A percentile compares a stretch with the other conserved stretches of the same genome.
Evolutionary conservation across 2,329 filamentous ascomycete genomes (phyloP).

Genomic region (Aspergillus sclerotialis): DNA sequence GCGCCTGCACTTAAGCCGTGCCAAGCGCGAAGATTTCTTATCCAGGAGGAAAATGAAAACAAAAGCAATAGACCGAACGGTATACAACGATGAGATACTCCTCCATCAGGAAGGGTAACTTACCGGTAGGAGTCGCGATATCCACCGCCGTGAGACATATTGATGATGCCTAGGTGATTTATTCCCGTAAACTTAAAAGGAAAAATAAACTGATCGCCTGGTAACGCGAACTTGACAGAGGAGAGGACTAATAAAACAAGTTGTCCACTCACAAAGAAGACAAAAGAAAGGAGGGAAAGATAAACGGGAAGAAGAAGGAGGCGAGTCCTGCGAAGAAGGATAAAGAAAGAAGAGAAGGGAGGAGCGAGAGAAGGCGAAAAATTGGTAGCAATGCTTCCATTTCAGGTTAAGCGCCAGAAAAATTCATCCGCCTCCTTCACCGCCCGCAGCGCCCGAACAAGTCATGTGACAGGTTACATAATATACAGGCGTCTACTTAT

Average conservation of each 20-base stretch:
- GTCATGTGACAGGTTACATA: too few species aligned
- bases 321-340: slow-evolving; percentile 17
- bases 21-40: slow-evolving; percentile 6
- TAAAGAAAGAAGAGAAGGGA: slow-evolving; percentile 16
- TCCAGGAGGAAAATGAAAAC: background rate
- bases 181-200: slow-evolving; percentile 1
- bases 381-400: slow-evolving; percentile 13
- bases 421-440: slow-evolving; percentile 4
- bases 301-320: slow-evolving; percentile 23
- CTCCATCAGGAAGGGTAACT: slow-evolving; percentile 8
- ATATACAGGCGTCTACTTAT: slow-evolving; percentile 5
- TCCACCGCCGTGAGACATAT: slow-evolving; percentile 62
- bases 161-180: slow-evolving; percentile 23
- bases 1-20: background rate
- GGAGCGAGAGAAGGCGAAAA: slow-evolving; percentile 14
- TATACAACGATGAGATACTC: background rate
- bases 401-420: slow-evolving; percentile 19
- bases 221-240: slow-evolving; percentile 2
- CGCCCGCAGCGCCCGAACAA: too few species aligned
- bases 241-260: slow-evolving; percentile 9
- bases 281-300: slow-evolving; percentile 12
- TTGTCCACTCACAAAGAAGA: slow-evolving; percentile 5
- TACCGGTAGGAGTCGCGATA: slow-evolving; percentile 49
- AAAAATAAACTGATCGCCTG: background rate
- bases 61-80: background rate